These are phyloP conservation scores for Pseudocercospora crystallina DNA, from an alignment of 2,329 filamentous ascomycete species.

Conservation along the genomic window DNA sequence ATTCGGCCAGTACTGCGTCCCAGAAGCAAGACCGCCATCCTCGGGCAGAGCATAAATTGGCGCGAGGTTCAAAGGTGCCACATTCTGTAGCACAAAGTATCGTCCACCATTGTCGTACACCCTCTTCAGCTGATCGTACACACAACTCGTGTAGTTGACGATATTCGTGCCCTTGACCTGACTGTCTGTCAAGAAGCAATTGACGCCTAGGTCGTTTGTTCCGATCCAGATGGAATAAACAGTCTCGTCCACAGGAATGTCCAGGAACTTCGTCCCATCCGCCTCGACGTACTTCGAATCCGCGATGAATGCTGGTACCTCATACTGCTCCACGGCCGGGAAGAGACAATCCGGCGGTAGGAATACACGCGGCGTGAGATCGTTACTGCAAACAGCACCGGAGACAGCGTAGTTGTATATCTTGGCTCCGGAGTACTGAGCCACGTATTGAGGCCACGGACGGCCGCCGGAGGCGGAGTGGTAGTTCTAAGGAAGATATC, in stretches of 20 bases:
- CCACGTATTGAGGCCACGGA: constrained; percentile 68
- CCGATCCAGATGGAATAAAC: constrained; percentile 79
- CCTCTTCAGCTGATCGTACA: constrained; percentile 62
- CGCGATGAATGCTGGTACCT: constrained; percentile 49
- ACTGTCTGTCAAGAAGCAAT: constrained; percentile 65
- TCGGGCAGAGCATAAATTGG: constrained; percentile 60
- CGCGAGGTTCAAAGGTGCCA: constrained; percentile 64
- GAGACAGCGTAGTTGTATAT: constrained; percentile 60
- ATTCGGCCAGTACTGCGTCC: constrained; percentile 48
- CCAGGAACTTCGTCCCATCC: constrained; percentile 44
- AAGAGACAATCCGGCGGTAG: constrained; percentile 51
- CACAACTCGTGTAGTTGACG: constrained; percentile 65
- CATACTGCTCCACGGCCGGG: constrained; percentile 55
- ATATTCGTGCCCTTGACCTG: constrained; percentile 62
- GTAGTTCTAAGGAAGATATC: constrained; percentile 28
- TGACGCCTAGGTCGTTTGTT: constrained; percentile 72
- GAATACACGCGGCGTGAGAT: constrained; percentile 60
- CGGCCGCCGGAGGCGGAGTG: constrained; percentile 64
- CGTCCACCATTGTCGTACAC: constrained; percentile 67
- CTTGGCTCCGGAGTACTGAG: constrained; percentile 57
- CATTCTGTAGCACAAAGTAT: constrained; percentile 71
- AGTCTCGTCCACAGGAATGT: constrained; percentile 56
- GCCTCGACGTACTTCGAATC: constrained; percentile 38
- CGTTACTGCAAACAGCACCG: constrained; percentile 71
- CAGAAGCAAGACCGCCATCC: constrained; percentile 43